These are phyloP conservation scores for Aureobasidium sp. DNA, from an alignment of 2,329 filamentous ascomycete species.

Conservation along the genomic window DNA sequence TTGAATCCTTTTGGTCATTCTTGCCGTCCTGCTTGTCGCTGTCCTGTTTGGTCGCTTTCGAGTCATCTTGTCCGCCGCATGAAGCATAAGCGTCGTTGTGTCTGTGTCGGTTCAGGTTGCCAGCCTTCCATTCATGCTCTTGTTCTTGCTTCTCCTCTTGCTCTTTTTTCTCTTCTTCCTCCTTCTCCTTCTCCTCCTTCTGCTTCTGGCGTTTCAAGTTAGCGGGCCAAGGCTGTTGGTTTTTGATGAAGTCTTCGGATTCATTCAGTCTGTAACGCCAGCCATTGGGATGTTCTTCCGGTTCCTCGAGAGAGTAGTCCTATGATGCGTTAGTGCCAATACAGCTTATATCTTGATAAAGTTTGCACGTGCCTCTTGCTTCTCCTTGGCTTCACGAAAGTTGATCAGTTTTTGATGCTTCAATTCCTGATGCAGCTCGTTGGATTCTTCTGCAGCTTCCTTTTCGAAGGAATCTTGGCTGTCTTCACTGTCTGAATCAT, in stretches of 20 bases:
- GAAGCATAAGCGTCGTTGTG: constrained; percentile 30
- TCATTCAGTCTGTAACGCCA: constrained; percentile 44
- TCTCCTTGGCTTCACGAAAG: constrained; percentile 29
- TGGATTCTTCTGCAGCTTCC: constrained; percentile 20
- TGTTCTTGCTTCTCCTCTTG: constrained; percentile 17
- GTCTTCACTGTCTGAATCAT: constrained; percentile 15
- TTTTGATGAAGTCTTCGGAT: constrained; percentile 42
- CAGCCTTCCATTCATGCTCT: constrained; percentile 23
- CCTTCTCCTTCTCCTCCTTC: constrained; percentile 20
- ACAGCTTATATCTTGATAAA: neutral
- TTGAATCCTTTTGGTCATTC: neutral
- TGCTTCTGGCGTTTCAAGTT: constrained; percentile 32
- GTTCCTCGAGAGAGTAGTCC: constrained; percentile 37
- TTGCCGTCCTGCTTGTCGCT: constrained; percentile 12
- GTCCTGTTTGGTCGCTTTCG: neutral
- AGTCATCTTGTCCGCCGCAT: neutral
- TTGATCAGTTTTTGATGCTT: constrained; percentile 28
- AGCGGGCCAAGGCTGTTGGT: constrained; percentile 39
- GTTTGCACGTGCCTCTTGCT: constrained; percentile 16
- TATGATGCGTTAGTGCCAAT: constrained; percentile 13
- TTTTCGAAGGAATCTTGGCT: constrained; percentile 16
- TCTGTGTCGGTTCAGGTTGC: constrained; percentile 23
- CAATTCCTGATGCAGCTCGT: constrained; percentile 20
- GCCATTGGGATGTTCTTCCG: constrained; percentile 35
- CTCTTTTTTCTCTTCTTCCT: constrained; percentile 18